Evolutionary conservation across 805 yeast genomes (phyloP).

Genomic region (Myxozyma neglecta): DNA sequence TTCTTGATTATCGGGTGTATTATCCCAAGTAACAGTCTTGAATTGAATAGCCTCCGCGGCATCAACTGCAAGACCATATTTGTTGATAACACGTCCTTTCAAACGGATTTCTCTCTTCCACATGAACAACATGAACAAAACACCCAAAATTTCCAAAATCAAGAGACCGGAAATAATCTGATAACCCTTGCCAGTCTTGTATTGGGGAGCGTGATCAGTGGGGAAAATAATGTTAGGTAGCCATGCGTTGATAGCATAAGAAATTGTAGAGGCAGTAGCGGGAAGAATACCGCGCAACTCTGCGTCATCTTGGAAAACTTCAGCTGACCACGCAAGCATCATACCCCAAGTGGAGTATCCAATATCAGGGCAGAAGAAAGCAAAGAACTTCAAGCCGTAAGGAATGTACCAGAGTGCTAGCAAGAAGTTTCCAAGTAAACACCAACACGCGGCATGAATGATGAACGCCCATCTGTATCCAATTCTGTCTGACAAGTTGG

Average conservation of each 20-base stretch:
- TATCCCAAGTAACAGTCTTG: not conserved
- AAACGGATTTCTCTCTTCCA: conserved; percentile 7
- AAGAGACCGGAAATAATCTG: conserved; percentile 22
- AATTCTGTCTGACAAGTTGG: conserved; percentile 39
- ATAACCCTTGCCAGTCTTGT: conserved; percentile 32
- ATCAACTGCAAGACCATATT: conserved; percentile 21
- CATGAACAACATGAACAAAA: conserved; percentile 26
- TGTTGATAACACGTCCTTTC: conserved; percentile 9
- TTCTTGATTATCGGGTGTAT: not conserved
- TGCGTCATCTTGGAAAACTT: conserved; percentile 35
- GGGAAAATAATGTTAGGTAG: conserved; percentile 47
- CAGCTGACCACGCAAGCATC: conserved; percentile 35
- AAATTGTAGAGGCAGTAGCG: conserved; percentile 39
- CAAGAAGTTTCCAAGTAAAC: conserved; percentile 36
- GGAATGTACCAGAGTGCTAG: conserved; percentile 47
- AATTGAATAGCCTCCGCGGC: conserved; percentile 16
- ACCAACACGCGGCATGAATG: conserved; percentile 1
- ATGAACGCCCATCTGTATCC: conserved; percentile 37
- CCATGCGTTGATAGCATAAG: conserved; percentile 42
- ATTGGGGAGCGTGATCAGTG: conserved; percentile 37
- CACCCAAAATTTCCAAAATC: conserved; percentile 2
- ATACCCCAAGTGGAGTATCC: conserved; percentile 27
- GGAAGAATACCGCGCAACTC: conserved; percentile 35
- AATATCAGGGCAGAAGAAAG: conserved; percentile 16
- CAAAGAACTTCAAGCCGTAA: conserved; percentile 39